Conservation (phyloP, 2,329 filamentous ascomycete genomes). For the Amesomyces nigricolor region DNA sequence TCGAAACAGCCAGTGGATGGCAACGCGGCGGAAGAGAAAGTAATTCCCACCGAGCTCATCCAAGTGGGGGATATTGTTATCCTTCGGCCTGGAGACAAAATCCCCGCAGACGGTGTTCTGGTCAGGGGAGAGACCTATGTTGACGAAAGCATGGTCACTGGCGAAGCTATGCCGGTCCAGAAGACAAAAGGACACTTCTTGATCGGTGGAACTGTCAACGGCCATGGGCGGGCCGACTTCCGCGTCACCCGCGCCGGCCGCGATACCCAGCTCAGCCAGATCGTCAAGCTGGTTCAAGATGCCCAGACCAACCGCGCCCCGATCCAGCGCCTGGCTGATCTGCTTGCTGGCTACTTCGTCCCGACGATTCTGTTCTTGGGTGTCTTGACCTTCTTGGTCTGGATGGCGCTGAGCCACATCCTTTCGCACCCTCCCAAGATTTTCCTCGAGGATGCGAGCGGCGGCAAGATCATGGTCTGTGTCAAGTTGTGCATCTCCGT, state of each 20-base stretch:
- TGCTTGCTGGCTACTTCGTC: conserved; percentile 88
- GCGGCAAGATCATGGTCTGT: conserved; percentile 93
- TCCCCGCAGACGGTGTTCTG: conserved; percentile 84
- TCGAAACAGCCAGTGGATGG: conserved; percentile 46
- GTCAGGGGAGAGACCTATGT: conserved; percentile 88
- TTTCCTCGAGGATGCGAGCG: conserved; percentile 72
- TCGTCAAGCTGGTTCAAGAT: conserved; percentile 96
- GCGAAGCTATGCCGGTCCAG: conserved; percentile 90
- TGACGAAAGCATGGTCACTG: conserved; percentile 98
- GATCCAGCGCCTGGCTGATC: conserved; percentile 88
- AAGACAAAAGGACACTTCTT: conserved; percentile 75
- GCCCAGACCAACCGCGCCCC: conserved; percentile 91
- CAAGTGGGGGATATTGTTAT: conserved; percentile 92
- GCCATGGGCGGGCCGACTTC: conserved; percentile 85
- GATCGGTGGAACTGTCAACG: conserved; percentile 94
- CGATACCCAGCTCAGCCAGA: conserved; percentile 95
- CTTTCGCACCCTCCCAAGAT: conserved; percentile 80
- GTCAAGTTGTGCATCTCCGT: conserved; percentile 97
- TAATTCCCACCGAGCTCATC: conserved; percentile 90
- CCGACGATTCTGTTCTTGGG: conserved; percentile 83
- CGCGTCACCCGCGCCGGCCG: conserved; percentile 86
- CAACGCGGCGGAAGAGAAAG: conserved; percentile 69
- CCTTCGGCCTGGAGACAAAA: conserved; percentile 90
- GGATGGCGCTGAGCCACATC: conserved; percentile 92
- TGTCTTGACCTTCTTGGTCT: conserved; percentile 75